Evolutionary conservation across 805 yeast genomes (phyloP).

Genomic region (Pichia phayaonensis): DNA sequence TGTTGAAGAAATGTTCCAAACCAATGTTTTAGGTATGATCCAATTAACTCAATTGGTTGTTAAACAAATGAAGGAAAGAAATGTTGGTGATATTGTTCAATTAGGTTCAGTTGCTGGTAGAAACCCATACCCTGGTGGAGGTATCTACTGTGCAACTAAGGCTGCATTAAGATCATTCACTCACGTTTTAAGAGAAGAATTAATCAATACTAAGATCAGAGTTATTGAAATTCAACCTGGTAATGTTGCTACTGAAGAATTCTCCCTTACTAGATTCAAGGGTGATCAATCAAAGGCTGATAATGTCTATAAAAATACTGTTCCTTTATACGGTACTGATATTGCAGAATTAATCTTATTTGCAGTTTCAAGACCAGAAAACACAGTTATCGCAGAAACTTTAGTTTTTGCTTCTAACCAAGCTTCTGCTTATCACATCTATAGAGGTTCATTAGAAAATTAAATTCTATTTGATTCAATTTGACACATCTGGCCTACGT

Average conservation of each 20-base stretch:
- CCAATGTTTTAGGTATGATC: conserved; percentile 83
- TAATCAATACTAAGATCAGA: conserved; percentile 47
- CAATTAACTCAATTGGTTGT: conserved; percentile 75
- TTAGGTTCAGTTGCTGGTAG: conserved; percentile 75
- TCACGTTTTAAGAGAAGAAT: conserved; percentile 53
- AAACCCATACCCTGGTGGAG: conserved; percentile 73
- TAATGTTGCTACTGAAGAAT: conserved; percentile 67
- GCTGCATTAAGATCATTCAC: conserved; percentile 68
- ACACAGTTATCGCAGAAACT: conserved; percentile 72
- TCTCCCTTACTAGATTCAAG: conserved; percentile 53
- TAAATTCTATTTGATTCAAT: not conserved
- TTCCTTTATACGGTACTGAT: conserved; percentile 65
- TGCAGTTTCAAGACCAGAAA: conserved; percentile 57
- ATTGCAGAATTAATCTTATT: conserved; percentile 70
- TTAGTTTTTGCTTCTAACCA: conserved; percentile 81
- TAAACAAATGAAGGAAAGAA: conserved; percentile 60
- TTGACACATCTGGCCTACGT: not conserved
- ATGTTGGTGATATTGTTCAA: conserved; percentile 67
- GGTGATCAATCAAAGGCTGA: conserved; percentile 58
- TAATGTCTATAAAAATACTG: conserved; percentile 57
- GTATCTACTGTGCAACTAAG: conserved; percentile 70
- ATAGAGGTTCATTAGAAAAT: conserved; percentile 27
- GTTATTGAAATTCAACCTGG: conserved; percentile 75
- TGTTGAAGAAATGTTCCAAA: conserved; percentile 67
- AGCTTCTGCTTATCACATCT: conserved; percentile 64